phyloP scores from a whole-genome alignment of 2,329 filamentous ascomycete species.

The Tolypocladium endophyticum region DNA sequence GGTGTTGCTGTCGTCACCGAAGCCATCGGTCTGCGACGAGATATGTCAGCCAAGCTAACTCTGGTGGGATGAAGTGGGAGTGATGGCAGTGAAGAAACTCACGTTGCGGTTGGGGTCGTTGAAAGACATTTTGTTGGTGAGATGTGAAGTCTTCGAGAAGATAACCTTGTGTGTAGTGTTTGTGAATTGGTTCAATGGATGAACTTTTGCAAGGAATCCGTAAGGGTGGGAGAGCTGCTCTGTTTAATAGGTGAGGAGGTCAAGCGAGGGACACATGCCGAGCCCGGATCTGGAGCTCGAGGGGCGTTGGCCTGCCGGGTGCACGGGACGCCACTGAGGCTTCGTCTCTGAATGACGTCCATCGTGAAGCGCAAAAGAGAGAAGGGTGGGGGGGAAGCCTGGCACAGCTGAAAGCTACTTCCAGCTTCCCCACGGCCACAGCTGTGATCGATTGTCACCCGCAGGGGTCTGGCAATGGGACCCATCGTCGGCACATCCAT shows the following conservation, averaged over 20 bases:
- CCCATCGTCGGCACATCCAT: not conserved
- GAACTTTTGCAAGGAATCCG: not conserved
- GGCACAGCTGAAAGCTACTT: conserved; percentile 5
- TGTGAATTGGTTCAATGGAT: no score
- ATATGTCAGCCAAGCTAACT: not conserved
- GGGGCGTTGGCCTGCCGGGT: not conserved
- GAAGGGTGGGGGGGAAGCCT: conserved; percentile 4
- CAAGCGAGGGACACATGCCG: not conserved
- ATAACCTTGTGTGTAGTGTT: no score
- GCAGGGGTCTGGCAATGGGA: not conserved
- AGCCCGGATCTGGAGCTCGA: not conserved
- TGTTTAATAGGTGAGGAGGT: not conserved
- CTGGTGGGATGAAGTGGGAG: not conserved
- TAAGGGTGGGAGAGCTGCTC: not conserved
- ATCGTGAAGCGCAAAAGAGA: not conserved
- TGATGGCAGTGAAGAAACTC: conserved; percentile 6
- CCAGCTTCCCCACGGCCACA: conserved; percentile 4
- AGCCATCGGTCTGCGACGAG: conserved; percentile 12
- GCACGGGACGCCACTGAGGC: not conserved
- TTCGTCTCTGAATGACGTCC: conserved; percentile 3
- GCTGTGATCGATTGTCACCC: not conserved
- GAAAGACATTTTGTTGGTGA: conserved; percentile 31
- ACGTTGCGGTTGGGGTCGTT: conserved; percentile 23
- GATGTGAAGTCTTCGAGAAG: not conserved
- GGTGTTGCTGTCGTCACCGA: conserved; percentile 7